Evolutionary conservation across 2,329 filamentous ascomycete genomes (phyloP), one percentile per base, ranked within the genome.

Genomic region (Lasiodiplodia sp.): DNA sequence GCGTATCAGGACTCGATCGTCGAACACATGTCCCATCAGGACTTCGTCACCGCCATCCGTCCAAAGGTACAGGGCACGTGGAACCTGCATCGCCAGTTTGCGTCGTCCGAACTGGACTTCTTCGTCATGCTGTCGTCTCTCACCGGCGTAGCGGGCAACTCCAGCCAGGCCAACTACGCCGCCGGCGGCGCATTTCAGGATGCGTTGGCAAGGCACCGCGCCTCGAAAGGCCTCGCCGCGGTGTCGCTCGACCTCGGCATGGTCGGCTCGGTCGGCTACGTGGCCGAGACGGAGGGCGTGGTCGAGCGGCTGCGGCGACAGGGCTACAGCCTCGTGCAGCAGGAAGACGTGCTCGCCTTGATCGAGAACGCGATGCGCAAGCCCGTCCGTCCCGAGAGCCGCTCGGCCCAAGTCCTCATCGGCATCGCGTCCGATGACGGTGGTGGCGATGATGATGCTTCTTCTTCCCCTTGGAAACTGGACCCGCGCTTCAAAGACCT

Each of bases 231-330:
- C 23, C 49, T 65, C 11, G 47, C 47, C 34, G 62, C 62, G 1
- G 53, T 52, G 47, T 40, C 47, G 34, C 75, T 85, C 40, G 72
- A 81, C 63, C 77, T 85, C 4, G 80, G 81, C 2, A 66, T 72
- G 6, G 72, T 86, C 0, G 68, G 79, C 0, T 84, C 81, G 5
- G 71, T 81, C 1, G 85, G 85, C 0, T 84, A 82, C 69, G 74
- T 84, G 3, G 56, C 65, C 49, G 49, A 65, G 62, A 49, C 40
- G 12, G 49, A 52, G 25, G 62, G 53, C 21, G 28, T 55, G 21
- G 47, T 65, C 11, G 28, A 53, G 12, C 47, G 53, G 18, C n/a
- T 65, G 12, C 53, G 28, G n/a, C 37, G 23, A 0, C 40, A 40
- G 47, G 62, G 40, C 18, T 18, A 34, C 25, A 57, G 11, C n/a